Evolutionary conservation across 2,329 filamentous ascomycete genomes (phyloP).

Genomic region (Colletotrichum gigasporum): DNA sequence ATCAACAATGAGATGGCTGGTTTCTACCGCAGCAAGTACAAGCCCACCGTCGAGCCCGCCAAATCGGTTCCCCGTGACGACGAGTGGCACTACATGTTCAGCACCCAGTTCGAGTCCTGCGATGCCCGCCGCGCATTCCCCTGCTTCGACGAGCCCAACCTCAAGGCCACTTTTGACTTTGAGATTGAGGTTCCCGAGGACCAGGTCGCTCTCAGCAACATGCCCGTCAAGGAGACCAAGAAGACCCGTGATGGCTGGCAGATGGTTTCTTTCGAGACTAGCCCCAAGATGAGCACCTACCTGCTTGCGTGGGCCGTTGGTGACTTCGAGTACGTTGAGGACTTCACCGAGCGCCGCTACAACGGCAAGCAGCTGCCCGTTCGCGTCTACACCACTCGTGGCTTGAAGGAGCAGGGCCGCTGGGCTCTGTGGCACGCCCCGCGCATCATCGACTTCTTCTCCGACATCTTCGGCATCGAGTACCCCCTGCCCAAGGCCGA

Average conservation of each 20-base stretch:
- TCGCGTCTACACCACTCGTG: constrained; percentile 93
- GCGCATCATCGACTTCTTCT: constrained; percentile 96
- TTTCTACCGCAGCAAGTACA: constrained; percentile 95
- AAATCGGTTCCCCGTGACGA: constrained; percentile 80
- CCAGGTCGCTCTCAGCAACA: constrained; percentile 91
- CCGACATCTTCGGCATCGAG: constrained; percentile 91
- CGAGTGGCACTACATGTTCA: constrained; percentile 80
- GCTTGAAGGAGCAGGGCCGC: constrained; percentile 90
- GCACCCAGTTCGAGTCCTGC: constrained; percentile 97
- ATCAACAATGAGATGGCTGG: constrained; percentile 94
- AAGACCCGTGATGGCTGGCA: constrained; percentile 72
- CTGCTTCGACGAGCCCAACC: constrained; percentile 97
- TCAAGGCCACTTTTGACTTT: constrained; percentile 96
- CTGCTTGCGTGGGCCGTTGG: constrained; percentile 94
- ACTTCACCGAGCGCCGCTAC: constrained; percentile 88
- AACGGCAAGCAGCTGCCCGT: constrained; percentile 92
- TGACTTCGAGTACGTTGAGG: constrained; percentile 97
- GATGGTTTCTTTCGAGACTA: constrained; percentile 80
- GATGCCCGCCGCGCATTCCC: constrained; percentile 95
- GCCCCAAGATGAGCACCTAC: constrained; percentile 92
- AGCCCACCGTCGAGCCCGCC: constrained; percentile 76
- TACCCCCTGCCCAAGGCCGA: constrained; percentile 95
- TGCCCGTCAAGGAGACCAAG: constrained; percentile 82
- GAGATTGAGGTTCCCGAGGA: constrained; percentile 90
- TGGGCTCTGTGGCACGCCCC: constrained; percentile 92